phyloP scores from a whole-genome alignment of 2,329 filamentous ascomycete species.

The Penicillium sclerotigenum region DNA sequence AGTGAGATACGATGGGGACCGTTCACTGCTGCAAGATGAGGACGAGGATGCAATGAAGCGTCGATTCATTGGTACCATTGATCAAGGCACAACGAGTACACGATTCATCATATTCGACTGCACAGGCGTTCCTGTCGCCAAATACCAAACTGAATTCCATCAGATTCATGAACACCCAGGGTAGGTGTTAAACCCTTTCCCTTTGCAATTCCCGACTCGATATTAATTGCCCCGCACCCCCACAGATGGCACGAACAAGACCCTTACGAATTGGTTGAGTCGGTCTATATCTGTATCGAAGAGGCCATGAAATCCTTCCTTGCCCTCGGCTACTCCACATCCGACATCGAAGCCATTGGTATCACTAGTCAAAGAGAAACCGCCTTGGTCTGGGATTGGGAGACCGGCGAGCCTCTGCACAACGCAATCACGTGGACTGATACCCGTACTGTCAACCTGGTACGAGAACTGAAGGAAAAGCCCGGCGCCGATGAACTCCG shows the following conservation, averaged over 20 bases:
- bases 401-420: constrained; percentile 74
- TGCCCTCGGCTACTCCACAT: constrained; percentile 63
- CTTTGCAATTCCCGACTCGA: not conserved
- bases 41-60: constrained; percentile 35
- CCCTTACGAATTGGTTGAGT: constrained; percentile 69
- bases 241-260: constrained; percentile 86
- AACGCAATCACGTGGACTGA: constrained; percentile 91
- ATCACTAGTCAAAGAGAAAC: constrained; percentile 92
- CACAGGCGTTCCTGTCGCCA: constrained; percentile 71
- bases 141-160: constrained; percentile 81
- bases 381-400: constrained; percentile 77
- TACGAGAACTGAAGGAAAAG: constrained; percentile 69
- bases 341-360: constrained; percentile 71
- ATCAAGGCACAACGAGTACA: constrained; percentile 86
- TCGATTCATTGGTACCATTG: constrained; percentile 77
- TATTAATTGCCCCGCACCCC: constrained; percentile 7
- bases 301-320: constrained; percentile 69
- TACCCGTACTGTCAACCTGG: constrained; percentile 71
- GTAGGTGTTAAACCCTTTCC: constrained; percentile 51
- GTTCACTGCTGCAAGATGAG: constrained; percentile 37
- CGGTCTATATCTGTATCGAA: constrained; percentile 77
- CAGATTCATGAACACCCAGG: constrained; percentile 82
- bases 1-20: constrained; percentile 34
- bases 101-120: constrained; percentile 88
- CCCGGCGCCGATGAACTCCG: constrained; percentile 66